These are phyloP conservation scores for Cercospora zeina DNA, from an alignment of 2,329 filamentous ascomycete species.

Conservation along the genomic window DNA sequence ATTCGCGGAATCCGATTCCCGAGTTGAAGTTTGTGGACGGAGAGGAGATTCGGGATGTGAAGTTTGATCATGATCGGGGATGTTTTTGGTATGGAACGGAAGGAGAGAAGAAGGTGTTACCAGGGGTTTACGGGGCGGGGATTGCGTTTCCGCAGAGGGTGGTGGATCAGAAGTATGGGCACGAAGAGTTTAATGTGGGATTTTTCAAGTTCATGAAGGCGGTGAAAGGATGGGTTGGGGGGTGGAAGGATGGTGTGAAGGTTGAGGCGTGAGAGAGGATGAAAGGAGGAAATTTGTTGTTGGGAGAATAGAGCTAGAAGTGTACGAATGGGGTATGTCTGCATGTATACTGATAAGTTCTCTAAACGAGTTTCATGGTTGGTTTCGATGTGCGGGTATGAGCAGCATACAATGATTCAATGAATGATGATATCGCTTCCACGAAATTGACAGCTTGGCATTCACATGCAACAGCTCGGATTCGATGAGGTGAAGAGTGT, in stretches of 20 bases:
- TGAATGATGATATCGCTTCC: too few species aligned
- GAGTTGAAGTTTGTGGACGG: constrained; percentile 43
- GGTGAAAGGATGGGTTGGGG: constrained; percentile 51
- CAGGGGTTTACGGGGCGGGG: constrained; percentile 60
- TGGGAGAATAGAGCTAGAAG: background rate
- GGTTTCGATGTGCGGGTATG: too few species aligned
- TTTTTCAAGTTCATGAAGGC: constrained; percentile 68
- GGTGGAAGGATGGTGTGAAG: background rate
- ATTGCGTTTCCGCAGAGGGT: constrained; percentile 65
- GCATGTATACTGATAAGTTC: too few species aligned
- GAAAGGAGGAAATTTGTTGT: background rate
- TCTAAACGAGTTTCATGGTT: too few species aligned
- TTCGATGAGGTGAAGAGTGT: background rate
- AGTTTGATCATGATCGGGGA: constrained; percentile 50
- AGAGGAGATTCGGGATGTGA: constrained; percentile 36
- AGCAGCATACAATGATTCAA: too few species aligned
- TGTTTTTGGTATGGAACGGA: constrained; percentile 37
- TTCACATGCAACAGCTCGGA: background rate
- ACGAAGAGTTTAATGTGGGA: constrained; percentile 63
- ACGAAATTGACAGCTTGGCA: background rate
- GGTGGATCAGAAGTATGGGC: constrained; percentile 61
- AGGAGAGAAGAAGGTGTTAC: constrained; percentile 41
- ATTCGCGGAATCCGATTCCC: constrained; percentile 54
- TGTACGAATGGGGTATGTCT: background rate
- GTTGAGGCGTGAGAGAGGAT: background rate